Evolutionary conservation across 2,329 filamentous ascomycete species (phyloP).

Genomic region (Orbilia oligospora): DNA sequence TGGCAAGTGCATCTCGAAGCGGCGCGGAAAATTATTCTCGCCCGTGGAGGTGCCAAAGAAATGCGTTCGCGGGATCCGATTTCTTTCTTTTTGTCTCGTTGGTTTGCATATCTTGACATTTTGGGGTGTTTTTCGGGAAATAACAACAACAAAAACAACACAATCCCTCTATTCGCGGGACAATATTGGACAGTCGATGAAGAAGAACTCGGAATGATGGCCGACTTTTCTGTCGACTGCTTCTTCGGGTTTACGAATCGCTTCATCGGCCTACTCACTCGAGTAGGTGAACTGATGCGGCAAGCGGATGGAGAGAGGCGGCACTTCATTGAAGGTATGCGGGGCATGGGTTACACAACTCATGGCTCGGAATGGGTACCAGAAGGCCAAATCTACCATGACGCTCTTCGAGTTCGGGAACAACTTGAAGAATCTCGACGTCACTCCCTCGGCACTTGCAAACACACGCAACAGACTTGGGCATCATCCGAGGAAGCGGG

Average conservation of each 20-base stretch:
- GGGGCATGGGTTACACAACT: constrained; percentile 46
- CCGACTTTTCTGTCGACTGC: constrained; percentile 78
- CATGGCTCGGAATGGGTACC: constrained; percentile 49
- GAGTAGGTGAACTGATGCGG: constrained; percentile 79
- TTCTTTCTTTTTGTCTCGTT: constrained; percentile 81
- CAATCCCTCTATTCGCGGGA: constrained; percentile 70
- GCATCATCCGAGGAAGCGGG: constrained; percentile 65
- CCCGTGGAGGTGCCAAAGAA: constrained; percentile 74
- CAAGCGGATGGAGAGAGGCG: constrained; percentile 76
- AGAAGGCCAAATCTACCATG: constrained; percentile 67
- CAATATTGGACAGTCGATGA: constrained; percentile 72
- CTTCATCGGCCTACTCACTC: constrained; percentile 79
- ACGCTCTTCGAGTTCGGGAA: constrained; percentile 74
- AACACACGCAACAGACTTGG: constrained; percentile 65
- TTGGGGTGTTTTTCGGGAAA: constrained; percentile 79
- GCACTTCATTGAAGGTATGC: constrained; percentile 41
- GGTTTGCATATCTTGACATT: constrained; percentile 88
- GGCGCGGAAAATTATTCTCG: constrained; percentile 80
- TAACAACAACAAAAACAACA: constrained; percentile 66
- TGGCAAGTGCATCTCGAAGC: constrained; percentile 85
- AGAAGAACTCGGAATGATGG: constrained; percentile 70
- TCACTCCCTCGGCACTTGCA: constrained; percentile 65
- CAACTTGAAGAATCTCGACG: constrained; percentile 75
- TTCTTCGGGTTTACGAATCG: constrained; percentile 83
- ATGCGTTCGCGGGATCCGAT: constrained; percentile 73